Base-by-base conservation (phyloP, 2,329 filamentous ascomycete genomes). In the Zymoseptoria crescenta region DNA sequence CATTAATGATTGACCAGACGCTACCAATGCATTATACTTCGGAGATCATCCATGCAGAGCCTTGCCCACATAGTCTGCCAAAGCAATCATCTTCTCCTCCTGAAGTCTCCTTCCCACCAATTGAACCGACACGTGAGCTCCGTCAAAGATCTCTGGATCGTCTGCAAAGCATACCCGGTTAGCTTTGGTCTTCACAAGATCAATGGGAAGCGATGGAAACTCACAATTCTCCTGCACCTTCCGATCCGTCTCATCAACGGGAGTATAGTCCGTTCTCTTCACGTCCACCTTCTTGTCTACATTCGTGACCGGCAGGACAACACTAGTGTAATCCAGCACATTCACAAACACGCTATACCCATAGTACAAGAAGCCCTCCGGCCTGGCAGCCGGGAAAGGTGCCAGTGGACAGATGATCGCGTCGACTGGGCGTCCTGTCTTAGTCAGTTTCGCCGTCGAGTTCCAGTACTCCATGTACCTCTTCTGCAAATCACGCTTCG, bases 391-490 rank as follows among this genome's bases (percentile, higher is more conserved):
- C 1, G 79, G 74, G 54, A 79, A 79, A 0, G 81, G 79, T 1
- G 80, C 78, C 8, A 81, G 65, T 0, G 81, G 79, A 60, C 75
- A 74, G 16, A 84, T 77, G 1, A 83, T 67, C 0, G 79, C 81
- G 65, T 87, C 85, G 0, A 86, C 81, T 16, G 72, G 70, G 51
- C 68, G 59, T 2, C 72, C 72, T 2, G 73, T 81, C 27, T 77
- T 78, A 0, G 81, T 83, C n/a, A 74, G 52, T 3, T 74, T 70
- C 0, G 71, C 74, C 0, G 82, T 85, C 13, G 74, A 78, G 61
- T 85, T 85, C 84, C 83, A 86, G 66, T 85, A 87, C 55, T 87
- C 83, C 70, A 84, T 78, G 63, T 87, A 87, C 19, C 76, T 71
- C 59, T 81, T 81, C 65, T 85, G 81, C 54, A 78, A 81, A 27